phyloP scores from a whole-genome alignment of 805 yeast species.

The Wickerhamomyces rabaulensis region DNA sequence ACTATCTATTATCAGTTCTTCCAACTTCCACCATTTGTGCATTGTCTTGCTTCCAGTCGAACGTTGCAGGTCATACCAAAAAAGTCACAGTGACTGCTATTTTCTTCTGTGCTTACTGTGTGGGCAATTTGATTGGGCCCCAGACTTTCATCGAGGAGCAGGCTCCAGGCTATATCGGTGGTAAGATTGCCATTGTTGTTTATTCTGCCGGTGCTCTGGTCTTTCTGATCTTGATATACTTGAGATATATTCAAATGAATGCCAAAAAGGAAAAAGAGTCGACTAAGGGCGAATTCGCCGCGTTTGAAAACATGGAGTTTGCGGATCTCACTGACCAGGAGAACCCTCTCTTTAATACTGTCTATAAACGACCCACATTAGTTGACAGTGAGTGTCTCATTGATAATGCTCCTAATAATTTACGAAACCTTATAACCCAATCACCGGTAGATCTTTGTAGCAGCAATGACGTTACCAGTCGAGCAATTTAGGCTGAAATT shows the following conservation, averaged over 20 bases:
- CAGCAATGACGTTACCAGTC: too few relatives aligned
- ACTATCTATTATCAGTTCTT: conserved; percentile 27
- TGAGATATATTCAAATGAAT: background rate
- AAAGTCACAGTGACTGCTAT: conserved; percentile 55
- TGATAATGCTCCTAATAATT: too few relatives aligned
- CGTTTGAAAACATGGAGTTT: background rate
- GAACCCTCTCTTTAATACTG: conserved; percentile 1
- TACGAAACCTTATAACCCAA: too few relatives aligned
- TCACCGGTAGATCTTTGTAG: too few relatives aligned
- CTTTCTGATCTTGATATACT: background rate
- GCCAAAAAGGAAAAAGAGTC: background rate
- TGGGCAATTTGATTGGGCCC: conserved; percentile 70
- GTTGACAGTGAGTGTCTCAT: too few relatives aligned
- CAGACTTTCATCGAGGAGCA: conserved; percentile 56
- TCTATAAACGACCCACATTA: background rate
- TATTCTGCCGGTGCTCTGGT: background rate
- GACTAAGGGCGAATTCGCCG: background rate
- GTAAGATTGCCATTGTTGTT: background rate
- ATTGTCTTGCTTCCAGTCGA: conserved; percentile 32
- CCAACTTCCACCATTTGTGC: conserved; percentile 33
- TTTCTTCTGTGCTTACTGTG: conserved; percentile 58
- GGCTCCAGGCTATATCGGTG: conserved; percentile 45
- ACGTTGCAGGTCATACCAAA: conserved; percentile 72
- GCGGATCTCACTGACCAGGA: conserved; percentile 2
- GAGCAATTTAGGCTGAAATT: too few relatives aligned